These are phyloP conservation scores for Ceratocystis harringtonii DNA, from an alignment of 2,329 filamentous ascomycete species.

Conservation along the genomic window DNA sequence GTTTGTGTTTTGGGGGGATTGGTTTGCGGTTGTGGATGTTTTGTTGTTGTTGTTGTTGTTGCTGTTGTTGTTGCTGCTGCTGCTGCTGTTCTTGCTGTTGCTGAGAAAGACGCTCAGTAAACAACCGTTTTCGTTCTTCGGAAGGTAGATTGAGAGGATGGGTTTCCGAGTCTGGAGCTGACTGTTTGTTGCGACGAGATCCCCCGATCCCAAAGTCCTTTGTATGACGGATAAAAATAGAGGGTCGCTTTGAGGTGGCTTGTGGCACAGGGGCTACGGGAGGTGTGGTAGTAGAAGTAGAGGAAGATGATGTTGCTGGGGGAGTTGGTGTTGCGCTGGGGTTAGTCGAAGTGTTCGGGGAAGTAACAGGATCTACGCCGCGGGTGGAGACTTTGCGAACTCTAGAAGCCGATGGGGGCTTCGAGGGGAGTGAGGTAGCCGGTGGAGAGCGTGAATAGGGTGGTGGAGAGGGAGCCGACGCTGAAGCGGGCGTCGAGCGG, in stretches of 20 bases:
- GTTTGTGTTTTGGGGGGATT: slow-evolving; percentile 3
- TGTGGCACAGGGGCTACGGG: background rate
- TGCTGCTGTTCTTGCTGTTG: slow-evolving; percentile 9
- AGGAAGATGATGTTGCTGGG: background rate
- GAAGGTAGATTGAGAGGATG: slow-evolving; percentile 85
- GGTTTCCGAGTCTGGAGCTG: slow-evolving; percentile 44
- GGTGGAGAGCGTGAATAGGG: slow-evolving; percentile 14
- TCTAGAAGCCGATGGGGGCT: slow-evolving; percentile 11
- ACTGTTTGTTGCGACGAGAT: slow-evolving; percentile 35
- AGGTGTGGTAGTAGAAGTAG: slow-evolving; percentile 1
- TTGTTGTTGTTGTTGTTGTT: background rate
- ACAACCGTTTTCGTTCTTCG: slow-evolving; percentile 68
- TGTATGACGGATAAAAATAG: slow-evolving; percentile 31
- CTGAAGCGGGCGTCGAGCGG: background rate
- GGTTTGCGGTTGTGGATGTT: background rate
- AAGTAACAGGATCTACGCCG: background rate
- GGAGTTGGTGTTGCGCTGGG: background rate
- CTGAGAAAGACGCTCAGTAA: slow-evolving; percentile 23
- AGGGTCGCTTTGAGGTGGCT: slow-evolving; percentile 16
- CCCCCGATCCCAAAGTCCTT: slow-evolving; percentile 33
- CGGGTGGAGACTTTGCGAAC: slow-evolving; percentile 10
- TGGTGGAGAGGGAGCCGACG: slow-evolving; percentile 8
- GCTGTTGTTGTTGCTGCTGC: background rate
- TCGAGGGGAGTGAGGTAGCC: slow-evolving; percentile 5
- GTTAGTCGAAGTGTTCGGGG: background rate